Evolutionary conservation across 345 rosid genomes (phyloP).

Genomic region (Triadica sebifera): DNA sequence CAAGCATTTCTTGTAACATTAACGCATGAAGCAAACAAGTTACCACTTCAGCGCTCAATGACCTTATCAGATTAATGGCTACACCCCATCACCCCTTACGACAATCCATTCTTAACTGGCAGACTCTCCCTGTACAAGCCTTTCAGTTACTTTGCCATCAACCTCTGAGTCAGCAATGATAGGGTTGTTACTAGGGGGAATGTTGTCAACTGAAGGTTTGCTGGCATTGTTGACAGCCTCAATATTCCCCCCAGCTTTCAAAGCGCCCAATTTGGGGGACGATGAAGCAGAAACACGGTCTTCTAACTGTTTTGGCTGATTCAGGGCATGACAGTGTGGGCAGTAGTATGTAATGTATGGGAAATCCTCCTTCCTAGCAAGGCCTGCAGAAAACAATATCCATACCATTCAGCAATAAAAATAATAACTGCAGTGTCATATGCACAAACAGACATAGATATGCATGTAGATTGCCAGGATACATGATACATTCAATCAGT

Average conservation of each 20-base stretch:
- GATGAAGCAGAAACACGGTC: conserved; percentile 28
- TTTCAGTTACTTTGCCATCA: conserved; percentile 16
- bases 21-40: background rate
- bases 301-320: conserved; percentile 48
- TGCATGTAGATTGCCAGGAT: too few species aligned
- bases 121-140: background rate
- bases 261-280: conserved; percentile 30
- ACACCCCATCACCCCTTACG: background rate
- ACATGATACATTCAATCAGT: too few species aligned
- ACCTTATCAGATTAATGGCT: background rate
- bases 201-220: background rate
- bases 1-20: background rate
- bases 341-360: conserved; percentile 76
- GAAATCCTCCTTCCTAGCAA: conserved; percentile 81
- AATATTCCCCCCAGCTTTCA: conserved; percentile 26
- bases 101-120: conserved; percentile 2
- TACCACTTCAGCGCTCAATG: background rate
- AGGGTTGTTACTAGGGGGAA: background rate
- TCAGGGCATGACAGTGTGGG: conserved; percentile 84
- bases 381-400: conserved; percentile 46
- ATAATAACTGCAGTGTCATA: background rate
- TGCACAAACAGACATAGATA: background rate
- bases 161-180: conserved; percentile 5
- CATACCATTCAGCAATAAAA: background rate
- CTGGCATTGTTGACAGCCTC: conserved; percentile 21